Percentiles rank a stretch among this genome's conserved stretches.
phyloP scores from a whole-genome alignment of 2,329 filamentous ascomycete species.

The Cytospora leucostoma region DNA sequence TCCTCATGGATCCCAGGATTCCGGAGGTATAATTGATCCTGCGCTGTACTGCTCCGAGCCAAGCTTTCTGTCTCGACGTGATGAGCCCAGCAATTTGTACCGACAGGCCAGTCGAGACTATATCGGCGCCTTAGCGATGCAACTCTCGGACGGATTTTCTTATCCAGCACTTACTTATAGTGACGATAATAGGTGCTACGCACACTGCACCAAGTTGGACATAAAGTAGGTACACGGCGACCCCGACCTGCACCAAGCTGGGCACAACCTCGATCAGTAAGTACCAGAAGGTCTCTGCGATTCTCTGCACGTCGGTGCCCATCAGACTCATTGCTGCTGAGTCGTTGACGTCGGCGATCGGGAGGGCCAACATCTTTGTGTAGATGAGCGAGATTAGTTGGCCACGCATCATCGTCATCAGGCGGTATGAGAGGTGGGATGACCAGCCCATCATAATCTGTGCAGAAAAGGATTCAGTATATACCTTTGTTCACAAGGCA shows the following conservation, averaged over 20 bases:
- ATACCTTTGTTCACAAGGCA: neutral
- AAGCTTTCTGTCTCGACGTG: slow-evolving; percentile 44
- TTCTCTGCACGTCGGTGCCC: slow-evolving; percentile 34
- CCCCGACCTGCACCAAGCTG: slow-evolving; percentile 32
- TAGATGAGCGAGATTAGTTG: slow-evolving; percentile 34
- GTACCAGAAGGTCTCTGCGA: slow-evolving; percentile 30
- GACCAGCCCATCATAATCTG: slow-evolving; percentile 18
- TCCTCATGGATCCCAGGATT: slow-evolving; percentile 52
- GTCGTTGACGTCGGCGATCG: slow-evolving; percentile 25
- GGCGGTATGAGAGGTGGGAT: slow-evolving; percentile 29
- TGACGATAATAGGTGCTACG: slow-evolving; percentile 45
- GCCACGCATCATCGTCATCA: slow-evolving; percentile 34
- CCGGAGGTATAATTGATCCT: slow-evolving; percentile 50
- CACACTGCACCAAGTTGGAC: slow-evolving; percentile 45
- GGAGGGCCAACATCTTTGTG: slow-evolving; percentile 31
- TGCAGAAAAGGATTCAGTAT: slow-evolving; percentile 25
- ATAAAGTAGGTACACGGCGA: slow-evolving; percentile 35
- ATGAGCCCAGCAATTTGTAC: slow-evolving; percentile 33
- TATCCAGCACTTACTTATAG: slow-evolving; percentile 37
- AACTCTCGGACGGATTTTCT: neutral
- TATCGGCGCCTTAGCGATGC: neutral
- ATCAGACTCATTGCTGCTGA: slow-evolving; percentile 34
- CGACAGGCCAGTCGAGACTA: slow-evolving; percentile 16
- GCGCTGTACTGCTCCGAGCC: slow-evolving; percentile 52
- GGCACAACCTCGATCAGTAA: slow-evolving; percentile 32